Base-by-base conservation (phyloP, 1,284 basidiomycete genomes). In the Caloboletus inedulis region DNA sequence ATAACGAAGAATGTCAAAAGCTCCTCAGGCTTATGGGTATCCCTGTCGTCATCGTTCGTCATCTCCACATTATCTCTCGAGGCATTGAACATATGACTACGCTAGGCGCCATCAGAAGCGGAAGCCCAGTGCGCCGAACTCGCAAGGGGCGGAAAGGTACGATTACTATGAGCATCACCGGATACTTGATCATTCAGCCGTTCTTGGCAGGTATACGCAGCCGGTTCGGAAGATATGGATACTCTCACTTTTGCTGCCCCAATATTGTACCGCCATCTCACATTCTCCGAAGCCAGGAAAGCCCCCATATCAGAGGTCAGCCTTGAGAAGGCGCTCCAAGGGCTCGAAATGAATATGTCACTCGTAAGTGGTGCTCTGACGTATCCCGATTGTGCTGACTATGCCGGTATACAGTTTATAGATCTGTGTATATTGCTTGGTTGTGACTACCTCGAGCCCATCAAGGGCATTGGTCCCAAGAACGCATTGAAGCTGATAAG, bases 151-250 rank as follows among this genome's bases (percentile, higher is more conserved):
- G 95, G 94, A 51, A 96, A 97, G 76, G 92, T 87, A 54, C 6
- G 67, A 19, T 47, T 34, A 31, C 29, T 5, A 19, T 39, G 34
- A 31, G 10, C 7, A 43, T 34, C 3, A 49, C 35, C 53, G 19
- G 47, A 46, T 23, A 18, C 33, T 47, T 51, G 7, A 59, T 35
- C 49, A 37, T 29, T 46, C 40, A 58, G 48, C 21, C 33, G 23
- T 46, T 35, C n/a, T 31, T 43, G 56, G 4, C 62, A 93, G 90
- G 92, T 98, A 19, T 99, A 90, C 65, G 97, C 91, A 1, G 95
- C 95, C 5, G 97, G 97, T 7, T 98, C 94, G 0, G 97, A 99
- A 73, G 97, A 99, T 69, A 99, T 99, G 97, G 97, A 99, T 65
- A 99, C 97, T 3, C 82, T 99, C 40, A 99, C 97, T 0, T 99